These are phyloP conservation scores for Penicillium concentricum DNA, from an alignment of 2,329 filamentous ascomycete species.

Conservation along the genomic window DNA sequence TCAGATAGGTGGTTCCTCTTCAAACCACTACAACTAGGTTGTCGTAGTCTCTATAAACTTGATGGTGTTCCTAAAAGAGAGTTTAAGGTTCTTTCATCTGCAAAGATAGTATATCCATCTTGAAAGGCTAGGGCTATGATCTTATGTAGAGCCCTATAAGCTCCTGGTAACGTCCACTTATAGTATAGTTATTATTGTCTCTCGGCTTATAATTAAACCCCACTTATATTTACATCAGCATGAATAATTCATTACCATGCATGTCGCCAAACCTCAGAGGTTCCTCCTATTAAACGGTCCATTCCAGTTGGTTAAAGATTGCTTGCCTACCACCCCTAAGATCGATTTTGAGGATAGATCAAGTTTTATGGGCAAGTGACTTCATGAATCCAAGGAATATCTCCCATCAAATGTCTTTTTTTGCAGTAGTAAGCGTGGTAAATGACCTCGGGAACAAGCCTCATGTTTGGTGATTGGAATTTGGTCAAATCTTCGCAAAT, in stretches of 20 bases:
- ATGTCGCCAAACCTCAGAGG: too few relatives aligned
- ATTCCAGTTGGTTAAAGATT: neutral
- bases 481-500: neutral
- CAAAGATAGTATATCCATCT: neutral
- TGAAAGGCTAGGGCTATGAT: neutral
- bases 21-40: too few relatives aligned
- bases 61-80: too few relatives aligned
- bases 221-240: neutral
- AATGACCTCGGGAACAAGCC: too few relatives aligned
- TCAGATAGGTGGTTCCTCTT: neutral
- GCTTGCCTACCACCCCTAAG: neutral
- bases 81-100: too few relatives aligned
- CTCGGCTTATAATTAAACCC: neutral
- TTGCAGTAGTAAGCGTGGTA: neutral
- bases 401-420: neutral
- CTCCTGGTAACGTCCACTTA: neutral
- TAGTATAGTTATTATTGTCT: neutral
- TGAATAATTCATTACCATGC: too few relatives aligned
- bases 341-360: neutral
- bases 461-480: neutral
- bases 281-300: neutral
- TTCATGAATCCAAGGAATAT: neutral
- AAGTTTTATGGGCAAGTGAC: neutral
- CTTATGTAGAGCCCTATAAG: neutral
- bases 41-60: neutral